Evolutionary conservation across 768 basidiomycete species (phyloP), one percentile per base, ranked within the genome.

Genomic region (Naganishia onofrii): DNA sequence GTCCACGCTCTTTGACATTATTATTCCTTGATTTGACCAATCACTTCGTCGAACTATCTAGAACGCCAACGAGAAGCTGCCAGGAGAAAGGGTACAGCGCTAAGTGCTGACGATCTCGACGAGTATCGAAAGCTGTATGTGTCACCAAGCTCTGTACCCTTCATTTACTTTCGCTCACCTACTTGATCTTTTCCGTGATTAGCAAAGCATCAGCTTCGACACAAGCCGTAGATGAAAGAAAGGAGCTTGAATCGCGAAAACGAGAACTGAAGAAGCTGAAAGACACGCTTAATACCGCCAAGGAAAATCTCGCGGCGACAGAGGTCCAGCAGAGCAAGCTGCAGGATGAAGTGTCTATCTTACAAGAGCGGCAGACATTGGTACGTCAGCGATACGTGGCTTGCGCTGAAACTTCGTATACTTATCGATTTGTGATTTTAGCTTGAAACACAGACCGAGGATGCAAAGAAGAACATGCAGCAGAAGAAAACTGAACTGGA

Each of bases 211-310:
- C 85, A 8, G 90, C 93, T 19, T 91, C 88, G 72, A 81, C 90
- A 1, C 86, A 90, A 38, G 92, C 92, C 0, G 88, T 93, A 0
- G 86, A 88, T 34, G 93, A 97, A 80, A 89, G 96, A 0, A 93
- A 96, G 75, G 84, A 88, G 6, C 85, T 96, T 0, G 91, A 94
- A 71, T 86, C 87, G 0, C 85, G 94, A 8, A 84, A 84, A 17
- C 88, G 94, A 66, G 91, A 97, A 68, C 89, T 91, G 78, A 93
- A 93, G 81, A 89, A 88, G 0, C 77, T 87, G 0, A 79, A 83
- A 9, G 87, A 92, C 52, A 84, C 86, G 0, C 84, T 92, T 8
- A 79, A 85, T 0, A 87, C 89, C 67, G 82, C 90, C 5, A 85
- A 85, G 63, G 89, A 91, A 72, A 89, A 87, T 76, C 84, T 89